Percentiles rank a stretch among this genome's conserved stretches.
Conservation (phyloP, 1,284 basidiomycete species). For the Prillingera fragicola region DNA sequence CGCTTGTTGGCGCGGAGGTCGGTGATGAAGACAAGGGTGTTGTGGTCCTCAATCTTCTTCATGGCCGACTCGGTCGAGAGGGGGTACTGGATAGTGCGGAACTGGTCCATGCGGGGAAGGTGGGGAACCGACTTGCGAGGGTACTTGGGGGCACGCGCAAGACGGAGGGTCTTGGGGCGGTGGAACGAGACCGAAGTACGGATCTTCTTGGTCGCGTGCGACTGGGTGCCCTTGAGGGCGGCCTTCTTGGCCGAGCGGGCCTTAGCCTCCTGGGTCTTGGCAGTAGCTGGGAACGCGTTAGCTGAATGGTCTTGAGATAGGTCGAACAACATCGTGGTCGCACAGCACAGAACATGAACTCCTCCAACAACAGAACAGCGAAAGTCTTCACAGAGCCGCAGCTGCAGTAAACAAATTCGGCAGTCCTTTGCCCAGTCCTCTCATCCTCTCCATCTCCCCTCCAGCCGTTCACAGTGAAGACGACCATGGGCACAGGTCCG, state of each 20-base stretch:
- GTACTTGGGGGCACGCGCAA: slow-evolving; percentile 82
- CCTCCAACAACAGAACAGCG: too few relatives aligned
- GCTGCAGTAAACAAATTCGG: too few relatives aligned
- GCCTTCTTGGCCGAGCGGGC: slow-evolving; percentile 96
- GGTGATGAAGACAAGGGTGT: slow-evolving; percentile 97
- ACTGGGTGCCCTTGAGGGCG: slow-evolving; percentile 78
- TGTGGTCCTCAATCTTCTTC: slow-evolving; percentile 98
- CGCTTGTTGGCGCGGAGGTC: slow-evolving; percentile 95
- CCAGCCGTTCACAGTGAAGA: too few relatives aligned
- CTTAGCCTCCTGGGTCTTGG: slow-evolving; percentile 59
- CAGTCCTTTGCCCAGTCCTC: too few relatives aligned
- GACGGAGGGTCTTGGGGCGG: slow-evolving; percentile 88
- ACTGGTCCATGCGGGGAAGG: slow-evolving; percentile 96
- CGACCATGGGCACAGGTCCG: too few relatives aligned
- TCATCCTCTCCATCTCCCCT: too few relatives aligned
- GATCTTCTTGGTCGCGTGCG: slow-evolving; percentile 72
- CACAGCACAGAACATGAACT: too few relatives aligned
- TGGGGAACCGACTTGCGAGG: slow-evolving; percentile 89
- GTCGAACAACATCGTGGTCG: too few relatives aligned
- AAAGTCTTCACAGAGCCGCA: too few relatives aligned
- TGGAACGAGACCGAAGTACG: slow-evolving; percentile 88
- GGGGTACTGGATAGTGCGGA: slow-evolving; percentile 80
- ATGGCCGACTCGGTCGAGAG: slow-evolving; percentile 57
- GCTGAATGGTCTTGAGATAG: too few relatives aligned
- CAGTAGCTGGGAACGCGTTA: slow-evolving; percentile 27